Conservation (phyloP, 805 yeast species). For the Saccharomycopsis selenospora region DNA sequence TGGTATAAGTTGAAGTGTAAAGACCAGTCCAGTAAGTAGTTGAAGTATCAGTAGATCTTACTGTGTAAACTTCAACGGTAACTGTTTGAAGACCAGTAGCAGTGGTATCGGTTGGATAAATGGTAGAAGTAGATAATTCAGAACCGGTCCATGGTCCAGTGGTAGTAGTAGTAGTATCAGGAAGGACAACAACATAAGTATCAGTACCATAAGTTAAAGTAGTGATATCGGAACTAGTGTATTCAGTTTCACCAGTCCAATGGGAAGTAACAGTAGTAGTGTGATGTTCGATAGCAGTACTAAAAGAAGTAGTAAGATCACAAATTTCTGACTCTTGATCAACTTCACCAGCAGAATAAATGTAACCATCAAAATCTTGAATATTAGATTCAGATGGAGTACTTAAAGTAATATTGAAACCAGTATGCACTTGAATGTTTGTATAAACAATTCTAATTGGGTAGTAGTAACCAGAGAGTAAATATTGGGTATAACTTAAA, state of each 20-base stretch:
- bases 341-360: background rate
- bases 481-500: slow-evolving; percentile 3
- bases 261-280: background rate
- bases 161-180: slow-evolving; percentile 1
- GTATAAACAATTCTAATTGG: slow-evolving; percentile 27
- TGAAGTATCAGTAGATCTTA: too few species aligned
- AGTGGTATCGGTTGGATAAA: background rate
- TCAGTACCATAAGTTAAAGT: slow-evolving; percentile 4
- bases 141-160: background rate
- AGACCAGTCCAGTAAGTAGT: background rate
- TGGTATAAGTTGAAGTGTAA: background rate
- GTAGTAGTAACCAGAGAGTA: slow-evolving; percentile 26
- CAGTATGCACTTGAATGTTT: slow-evolving; percentile 22
- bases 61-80: background rate
- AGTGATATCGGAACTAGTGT: slow-evolving; percentile 1
- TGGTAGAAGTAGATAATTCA: background rate
- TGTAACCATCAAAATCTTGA: background rate
- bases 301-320: background rate
- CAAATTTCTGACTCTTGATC: background rate
- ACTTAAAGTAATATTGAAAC: slow-evolving; percentile 14
- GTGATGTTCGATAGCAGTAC: background rate
- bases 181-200: background rate
- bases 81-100: background rate
- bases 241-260: background rate
- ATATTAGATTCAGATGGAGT: slow-evolving; percentile 7